phyloP scores from a whole-genome alignment of 371 early-diverging fungal genomes.

The Mortierella sp. region DNA sequence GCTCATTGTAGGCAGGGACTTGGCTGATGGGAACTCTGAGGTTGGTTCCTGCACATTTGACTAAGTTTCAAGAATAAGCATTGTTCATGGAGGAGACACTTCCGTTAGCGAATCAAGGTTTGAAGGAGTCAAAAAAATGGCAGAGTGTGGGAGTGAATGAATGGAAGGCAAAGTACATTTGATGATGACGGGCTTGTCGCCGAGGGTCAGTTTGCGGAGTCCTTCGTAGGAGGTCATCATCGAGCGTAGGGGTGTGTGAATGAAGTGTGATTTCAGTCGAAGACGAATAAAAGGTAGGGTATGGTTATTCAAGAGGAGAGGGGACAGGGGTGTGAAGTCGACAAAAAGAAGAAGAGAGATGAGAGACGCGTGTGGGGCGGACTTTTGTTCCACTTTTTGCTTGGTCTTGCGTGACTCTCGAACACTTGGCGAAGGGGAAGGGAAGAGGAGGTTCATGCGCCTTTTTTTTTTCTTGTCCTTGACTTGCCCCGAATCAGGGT shows the following conservation, averaged over 20 bases:
- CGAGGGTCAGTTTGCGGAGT: slow-evolving; percentile 51
- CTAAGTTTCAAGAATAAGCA: slow-evolving; percentile 14
- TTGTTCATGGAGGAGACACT: not conserved
- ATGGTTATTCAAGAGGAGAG: not conserved
- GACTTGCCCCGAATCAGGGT: not conserved
- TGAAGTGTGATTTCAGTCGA: not conserved
- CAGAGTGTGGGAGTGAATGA: not conserved
- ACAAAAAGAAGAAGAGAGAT: not conserved
- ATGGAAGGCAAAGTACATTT: slow-evolving; percentile 31
- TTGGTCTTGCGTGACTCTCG: not conserved
- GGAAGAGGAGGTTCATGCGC: not conserved
- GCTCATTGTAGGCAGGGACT: slow-evolving; percentile 69
- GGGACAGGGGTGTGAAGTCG: not conserved
- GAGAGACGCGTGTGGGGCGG: slow-evolving; percentile 7
- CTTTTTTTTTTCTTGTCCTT: not conserved
- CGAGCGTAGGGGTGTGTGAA: not conserved
- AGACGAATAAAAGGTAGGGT: not conserved
- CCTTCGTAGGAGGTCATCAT: slow-evolving; percentile 53
- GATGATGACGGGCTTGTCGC: slow-evolving; percentile 55
- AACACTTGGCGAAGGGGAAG: not conserved
- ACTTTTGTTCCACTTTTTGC: not conserved
- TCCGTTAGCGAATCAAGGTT: slow-evolving; percentile 7
- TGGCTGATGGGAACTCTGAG: slow-evolving; percentile 67
- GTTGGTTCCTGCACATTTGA: slow-evolving; percentile 56
- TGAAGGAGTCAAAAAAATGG: not conserved